Evolutionary conservation across 2,329 filamentous ascomycete species (phyloP).

Genomic region (Biscogniauxia sp.): DNA sequence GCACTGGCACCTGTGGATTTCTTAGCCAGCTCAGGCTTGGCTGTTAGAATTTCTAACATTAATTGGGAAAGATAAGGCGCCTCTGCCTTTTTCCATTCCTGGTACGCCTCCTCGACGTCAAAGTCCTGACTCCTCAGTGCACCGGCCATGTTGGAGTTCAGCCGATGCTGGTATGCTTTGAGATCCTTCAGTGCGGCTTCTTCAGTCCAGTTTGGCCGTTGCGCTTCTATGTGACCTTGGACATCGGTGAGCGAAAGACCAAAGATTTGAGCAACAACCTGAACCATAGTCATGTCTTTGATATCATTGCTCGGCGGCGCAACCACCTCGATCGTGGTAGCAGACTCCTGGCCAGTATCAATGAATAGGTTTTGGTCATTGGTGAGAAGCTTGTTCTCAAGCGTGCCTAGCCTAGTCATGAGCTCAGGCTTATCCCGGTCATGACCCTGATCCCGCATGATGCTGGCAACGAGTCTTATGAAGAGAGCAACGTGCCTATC

Average conservation of each 20-base stretch:
- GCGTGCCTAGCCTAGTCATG: conserved; percentile 69
- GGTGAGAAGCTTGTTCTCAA: conserved; percentile 90
- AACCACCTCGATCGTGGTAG: conserved; percentile 74
- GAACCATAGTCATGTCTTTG: conserved; percentile 94
- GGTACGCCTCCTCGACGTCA: conserved; percentile 82
- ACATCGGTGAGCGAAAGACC: conserved; percentile 74
- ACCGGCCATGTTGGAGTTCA: conserved; percentile 75
- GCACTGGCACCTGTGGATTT: conserved; percentile 55
- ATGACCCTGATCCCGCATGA: conserved; percentile 80
- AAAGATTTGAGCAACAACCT: conserved; percentile 84
- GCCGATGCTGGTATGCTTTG: conserved; percentile 86
- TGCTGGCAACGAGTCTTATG: conserved; percentile 77
- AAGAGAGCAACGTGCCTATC: conserved; percentile 95
- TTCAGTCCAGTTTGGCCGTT: conserved; percentile 83
- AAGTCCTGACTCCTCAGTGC: conserved; percentile 85
- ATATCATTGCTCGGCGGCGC: conserved; percentile 86
- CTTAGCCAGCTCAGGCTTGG: conserved; percentile 81
- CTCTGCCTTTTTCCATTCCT: conserved; percentile 89
- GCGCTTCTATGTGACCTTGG: conserved; percentile 81
- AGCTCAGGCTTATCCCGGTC: conserved; percentile 83
- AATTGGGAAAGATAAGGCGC: conserved; percentile 83
- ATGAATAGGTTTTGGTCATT: conserved; percentile 87
- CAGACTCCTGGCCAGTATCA: conserved; percentile 55
- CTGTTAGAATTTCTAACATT: conserved; percentile 86
- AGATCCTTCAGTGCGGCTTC: conserved; percentile 87